phyloP scores from a whole-genome alignment of 345 rosid genomes.

The Geranium brycei region DNA sequence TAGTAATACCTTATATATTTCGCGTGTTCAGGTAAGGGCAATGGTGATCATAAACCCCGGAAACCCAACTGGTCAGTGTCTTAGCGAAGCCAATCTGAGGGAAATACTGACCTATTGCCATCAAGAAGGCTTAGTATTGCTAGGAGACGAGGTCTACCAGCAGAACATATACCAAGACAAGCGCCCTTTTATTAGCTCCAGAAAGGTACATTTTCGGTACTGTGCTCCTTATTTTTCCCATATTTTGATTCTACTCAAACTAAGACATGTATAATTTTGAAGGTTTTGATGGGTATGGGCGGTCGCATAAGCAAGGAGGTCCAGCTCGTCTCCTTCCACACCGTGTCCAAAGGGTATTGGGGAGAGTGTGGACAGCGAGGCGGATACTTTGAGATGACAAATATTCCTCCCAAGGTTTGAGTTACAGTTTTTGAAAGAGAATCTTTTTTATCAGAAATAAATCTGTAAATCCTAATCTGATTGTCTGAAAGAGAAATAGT shows the following conservation, averaged over 20 bases:
- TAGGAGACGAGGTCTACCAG: slow-evolving; percentile 98
- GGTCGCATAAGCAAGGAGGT: slow-evolving; percentile 66
- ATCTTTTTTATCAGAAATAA: too few relatives aligned
- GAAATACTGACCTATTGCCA: slow-evolving; percentile 73
- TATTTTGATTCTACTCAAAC: not conserved
- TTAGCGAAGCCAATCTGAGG: slow-evolving; percentile 76
- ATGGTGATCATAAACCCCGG: slow-evolving; percentile 99
- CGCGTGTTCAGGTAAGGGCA: slow-evolving; percentile 60
- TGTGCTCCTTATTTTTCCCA: not conserved
- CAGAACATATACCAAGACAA: slow-evolving; percentile 94
- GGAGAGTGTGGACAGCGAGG: slow-evolving; percentile 99
- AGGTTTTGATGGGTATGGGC: slow-evolving; percentile 94
- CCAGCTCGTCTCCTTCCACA: slow-evolving; percentile 91
- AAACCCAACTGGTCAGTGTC: slow-evolving; percentile 95
- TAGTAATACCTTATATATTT: too few relatives aligned
- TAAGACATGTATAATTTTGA: not conserved
- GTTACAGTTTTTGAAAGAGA: not conserved
- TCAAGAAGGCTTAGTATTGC: slow-evolving; percentile 65
- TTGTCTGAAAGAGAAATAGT: too few relatives aligned
- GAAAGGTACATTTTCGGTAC: slow-evolving; percentile 40
- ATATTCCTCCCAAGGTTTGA: slow-evolving; percentile 78
- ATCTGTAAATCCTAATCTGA: too few relatives aligned
- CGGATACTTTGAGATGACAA: slow-evolving; percentile 99
- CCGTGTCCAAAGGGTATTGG: slow-evolving; percentile 98
- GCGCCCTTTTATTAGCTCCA: slow-evolving; percentile 84